Evolutionary conservation across 139 green algal genomes (phyloP).

Genomic region (Dunaliella primolecta): DNA sequence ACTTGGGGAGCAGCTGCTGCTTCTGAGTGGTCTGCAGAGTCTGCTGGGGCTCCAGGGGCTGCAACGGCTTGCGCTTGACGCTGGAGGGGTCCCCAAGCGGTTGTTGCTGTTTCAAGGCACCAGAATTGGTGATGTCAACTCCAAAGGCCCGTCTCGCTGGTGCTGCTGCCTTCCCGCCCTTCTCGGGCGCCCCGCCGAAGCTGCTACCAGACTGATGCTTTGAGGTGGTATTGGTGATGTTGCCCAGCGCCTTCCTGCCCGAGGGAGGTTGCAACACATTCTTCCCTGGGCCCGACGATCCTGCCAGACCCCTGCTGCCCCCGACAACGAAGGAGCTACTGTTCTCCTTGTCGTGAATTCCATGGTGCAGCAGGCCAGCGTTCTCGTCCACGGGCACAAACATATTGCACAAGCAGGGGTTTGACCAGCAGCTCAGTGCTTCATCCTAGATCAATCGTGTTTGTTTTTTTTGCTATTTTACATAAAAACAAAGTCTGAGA

Average conservation of each 20-base stretch:
- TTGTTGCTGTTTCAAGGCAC: background rate
- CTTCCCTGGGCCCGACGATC: background rate
- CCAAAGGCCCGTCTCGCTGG: background rate
- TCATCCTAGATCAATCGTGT: no score
- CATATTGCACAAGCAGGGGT: background rate
- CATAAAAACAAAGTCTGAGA: no score
- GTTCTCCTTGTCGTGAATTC: background rate
- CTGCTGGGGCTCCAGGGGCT: background rate
- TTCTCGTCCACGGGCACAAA: background rate
- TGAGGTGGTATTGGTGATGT: background rate
- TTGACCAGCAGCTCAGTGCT: no score
- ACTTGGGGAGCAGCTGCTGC: background rate
- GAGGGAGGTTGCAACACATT: background rate
- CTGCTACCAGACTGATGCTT: background rate
- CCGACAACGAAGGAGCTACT: background rate
- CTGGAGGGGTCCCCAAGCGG: background rate
- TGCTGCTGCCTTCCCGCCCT: background rate
- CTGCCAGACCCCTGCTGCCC: background rate
- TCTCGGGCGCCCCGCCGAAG: background rate
- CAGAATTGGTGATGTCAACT: conserved; percentile 11
- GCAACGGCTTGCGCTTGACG: background rate
- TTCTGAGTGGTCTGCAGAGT: background rate
- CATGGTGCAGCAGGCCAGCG: background rate
- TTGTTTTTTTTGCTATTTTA: no score
- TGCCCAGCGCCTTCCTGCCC: conserved; percentile 1